These are phyloP conservation scores for Scenedesmus sp. DNA, from an alignment of 163 green algal genomes.

Conservation along the genomic window DNA sequence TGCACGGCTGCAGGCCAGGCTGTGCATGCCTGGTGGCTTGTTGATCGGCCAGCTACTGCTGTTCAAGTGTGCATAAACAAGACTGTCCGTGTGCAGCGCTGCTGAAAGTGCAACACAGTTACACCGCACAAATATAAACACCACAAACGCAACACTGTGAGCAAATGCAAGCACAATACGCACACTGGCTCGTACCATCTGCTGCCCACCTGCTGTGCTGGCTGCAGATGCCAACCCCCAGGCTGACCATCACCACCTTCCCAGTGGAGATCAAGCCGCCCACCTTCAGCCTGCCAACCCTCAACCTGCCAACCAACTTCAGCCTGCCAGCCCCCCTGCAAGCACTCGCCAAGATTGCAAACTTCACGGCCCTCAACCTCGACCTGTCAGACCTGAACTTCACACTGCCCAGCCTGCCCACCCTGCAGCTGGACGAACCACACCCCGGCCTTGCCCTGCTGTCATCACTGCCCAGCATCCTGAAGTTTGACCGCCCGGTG, in stretches of 20 bases:
- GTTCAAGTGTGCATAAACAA: too few relatives aligned
- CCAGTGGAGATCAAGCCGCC: constrained; percentile 6
- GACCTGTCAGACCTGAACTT: neutral
- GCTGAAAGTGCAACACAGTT: too few relatives aligned
- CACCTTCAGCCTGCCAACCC: neutral
- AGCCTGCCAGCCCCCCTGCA: neutral
- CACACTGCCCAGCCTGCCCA: neutral
- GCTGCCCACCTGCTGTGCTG: neutral
- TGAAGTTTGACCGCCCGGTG: neutral
- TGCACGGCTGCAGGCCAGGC: too few relatives aligned
- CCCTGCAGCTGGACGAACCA: neutral
- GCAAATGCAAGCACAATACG: neutral
- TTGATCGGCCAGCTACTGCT: too few relatives aligned
- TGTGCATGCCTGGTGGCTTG: too few relatives aligned
- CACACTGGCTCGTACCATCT: neutral
- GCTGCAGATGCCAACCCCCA: neutral
- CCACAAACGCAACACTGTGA: too few relatives aligned
- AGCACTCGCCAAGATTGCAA: neutral
- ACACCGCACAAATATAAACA: too few relatives aligned
- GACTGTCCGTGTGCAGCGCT: too few relatives aligned
- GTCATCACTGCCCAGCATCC: neutral
- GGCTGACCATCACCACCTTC: neutral
- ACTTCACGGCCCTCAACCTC: neutral
- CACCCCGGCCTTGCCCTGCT: neutral
- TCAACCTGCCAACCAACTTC: neutral